A percentile compares a stretch with the other conserved stretches of the same genome.
Conservation (phyloP, 75 land plant species). For the Selaginella moellendorffii region DNA sequence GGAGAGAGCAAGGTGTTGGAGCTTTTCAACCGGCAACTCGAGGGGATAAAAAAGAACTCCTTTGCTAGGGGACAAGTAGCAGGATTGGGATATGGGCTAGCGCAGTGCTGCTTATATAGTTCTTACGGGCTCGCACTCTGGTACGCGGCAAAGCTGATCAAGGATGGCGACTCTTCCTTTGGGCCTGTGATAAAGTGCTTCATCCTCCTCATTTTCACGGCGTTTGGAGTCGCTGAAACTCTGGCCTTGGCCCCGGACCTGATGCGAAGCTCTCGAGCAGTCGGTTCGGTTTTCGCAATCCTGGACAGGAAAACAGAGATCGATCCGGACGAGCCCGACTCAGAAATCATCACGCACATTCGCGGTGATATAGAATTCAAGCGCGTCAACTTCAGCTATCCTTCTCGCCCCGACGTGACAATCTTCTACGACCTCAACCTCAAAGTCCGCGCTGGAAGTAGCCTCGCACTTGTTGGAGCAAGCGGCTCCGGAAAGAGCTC, state of each 20-base stretch:
- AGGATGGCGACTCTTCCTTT: constrained; percentile 5
- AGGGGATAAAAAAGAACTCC: constrained; percentile 1
- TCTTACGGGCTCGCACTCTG: constrained; percentile 2
- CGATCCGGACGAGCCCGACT: constrained; percentile 31
- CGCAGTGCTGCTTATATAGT: constrained; percentile 4
- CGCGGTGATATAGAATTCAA: constrained; percentile 3
- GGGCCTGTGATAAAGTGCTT: constrained; percentile 8
- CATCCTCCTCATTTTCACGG: constrained; percentile 17
- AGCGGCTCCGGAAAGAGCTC: constrained; percentile 8
- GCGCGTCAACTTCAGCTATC: constrained; percentile 1
- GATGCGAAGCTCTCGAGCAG: constrained; percentile 34
- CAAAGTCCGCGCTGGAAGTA: constrained; percentile 1
- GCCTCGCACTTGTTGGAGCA: not conserved
- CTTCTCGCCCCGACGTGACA: not conserved
- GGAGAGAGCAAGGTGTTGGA: constrained; percentile 36
- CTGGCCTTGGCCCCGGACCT: constrained; percentile 23
- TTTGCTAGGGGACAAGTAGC: not conserved
- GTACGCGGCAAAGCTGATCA: not conserved
- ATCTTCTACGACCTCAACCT: constrained; percentile 3
- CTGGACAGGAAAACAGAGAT: constrained; percentile 41
- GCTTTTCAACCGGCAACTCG: constrained; percentile 34
- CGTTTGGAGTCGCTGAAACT: constrained; percentile 25
- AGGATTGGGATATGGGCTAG: not conserved
- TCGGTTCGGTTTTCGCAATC: constrained; percentile 45
- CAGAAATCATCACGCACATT: constrained; percentile 22